phyloP scores from a whole-genome alignment of 805 yeast species.

The Kodamaea lidongshanica region DNA sequence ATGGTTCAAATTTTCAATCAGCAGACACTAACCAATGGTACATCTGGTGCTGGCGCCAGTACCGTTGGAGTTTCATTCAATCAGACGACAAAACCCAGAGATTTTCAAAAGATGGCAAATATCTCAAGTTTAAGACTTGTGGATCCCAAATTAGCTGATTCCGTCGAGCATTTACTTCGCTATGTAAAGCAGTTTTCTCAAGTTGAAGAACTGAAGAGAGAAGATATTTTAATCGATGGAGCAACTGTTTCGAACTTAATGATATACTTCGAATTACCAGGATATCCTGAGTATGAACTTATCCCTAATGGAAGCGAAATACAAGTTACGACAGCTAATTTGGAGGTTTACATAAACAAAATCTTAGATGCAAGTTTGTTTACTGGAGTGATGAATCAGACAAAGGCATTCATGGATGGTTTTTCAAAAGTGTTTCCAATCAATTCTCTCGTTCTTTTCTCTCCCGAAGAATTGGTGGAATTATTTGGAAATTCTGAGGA shows the following conservation, averaged over 20 bases:
- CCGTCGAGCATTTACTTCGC: conserved; percentile 46
- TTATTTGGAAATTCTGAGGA: conserved; percentile 76
- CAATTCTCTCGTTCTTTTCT: conserved; percentile 60
- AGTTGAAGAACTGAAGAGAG: conserved; percentile 13
- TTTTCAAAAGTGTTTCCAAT: conserved; percentile 81
- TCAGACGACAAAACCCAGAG: conserved; percentile 7
- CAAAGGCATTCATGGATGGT: conserved; percentile 67
- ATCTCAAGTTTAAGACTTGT: conserved; percentile 41
- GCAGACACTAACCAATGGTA: conserved; percentile 4
- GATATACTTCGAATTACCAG: conserved; percentile 71
- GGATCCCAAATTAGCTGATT: conserved; percentile 54
- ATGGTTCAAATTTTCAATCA: conserved; percentile 39
- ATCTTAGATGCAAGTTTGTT: conserved; percentile 57
- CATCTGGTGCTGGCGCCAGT: conserved; percentile 10
- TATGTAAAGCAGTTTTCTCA: conserved; percentile 29
- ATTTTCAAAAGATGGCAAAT: conserved; percentile 19
- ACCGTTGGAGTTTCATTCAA: no score
- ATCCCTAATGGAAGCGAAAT: conserved; percentile 49
- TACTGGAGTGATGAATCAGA: conserved; percentile 58
- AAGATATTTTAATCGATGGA: conserved; percentile 24
- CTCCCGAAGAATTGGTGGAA: conserved; percentile 65
- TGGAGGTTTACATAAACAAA: conserved; percentile 49
- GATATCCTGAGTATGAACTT: conserved; percentile 56
- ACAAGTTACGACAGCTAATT: conserved; percentile 46
- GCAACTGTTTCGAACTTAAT: conserved; percentile 48